Conservation (phyloP, 106 monocot genomes). For the Apostasia shenzhenica region DNA sequence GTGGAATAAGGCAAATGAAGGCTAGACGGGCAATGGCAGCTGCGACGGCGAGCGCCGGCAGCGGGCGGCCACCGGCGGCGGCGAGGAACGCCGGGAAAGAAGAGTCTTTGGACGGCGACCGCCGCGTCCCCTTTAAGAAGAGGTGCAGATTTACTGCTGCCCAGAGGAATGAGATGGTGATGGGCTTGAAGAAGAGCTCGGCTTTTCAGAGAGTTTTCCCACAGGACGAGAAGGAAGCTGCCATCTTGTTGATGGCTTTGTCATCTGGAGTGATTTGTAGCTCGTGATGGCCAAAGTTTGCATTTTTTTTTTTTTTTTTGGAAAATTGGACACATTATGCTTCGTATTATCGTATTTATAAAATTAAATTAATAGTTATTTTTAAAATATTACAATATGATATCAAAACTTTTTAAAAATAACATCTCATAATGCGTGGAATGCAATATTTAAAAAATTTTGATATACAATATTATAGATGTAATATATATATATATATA, state of each 20-base stretch:
- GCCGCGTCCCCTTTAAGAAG: slow-evolving; percentile 79
- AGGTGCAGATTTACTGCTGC: slow-evolving; percentile 48
- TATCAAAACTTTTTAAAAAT: too few relatives aligned
- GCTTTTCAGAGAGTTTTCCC: slow-evolving; percentile 45
- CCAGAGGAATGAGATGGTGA: slow-evolving; percentile 32
- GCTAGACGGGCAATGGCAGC: slow-evolving; percentile 34
- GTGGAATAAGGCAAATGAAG: slow-evolving; percentile 58
- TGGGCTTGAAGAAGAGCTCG: slow-evolving; percentile 31
- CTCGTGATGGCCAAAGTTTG: slow-evolving; percentile 18
- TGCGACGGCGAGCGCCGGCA: slow-evolving; percentile 6
- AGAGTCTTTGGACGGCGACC: slow-evolving; percentile 12
- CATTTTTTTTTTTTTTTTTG: background rate
- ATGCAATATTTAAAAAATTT: too few relatives aligned
- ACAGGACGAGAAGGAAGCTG: slow-evolving; percentile 82
- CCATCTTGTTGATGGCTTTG: slow-evolving; percentile 74
- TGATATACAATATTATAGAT: too few relatives aligned
- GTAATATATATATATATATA: too few relatives aligned
- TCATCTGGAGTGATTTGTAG: slow-evolving; percentile 50
- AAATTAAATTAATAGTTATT: too few relatives aligned
- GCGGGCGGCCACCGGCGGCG: slow-evolving; percentile 1
- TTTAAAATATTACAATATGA: too few relatives aligned
- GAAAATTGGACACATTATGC: too few relatives aligned
- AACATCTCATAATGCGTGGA: too few relatives aligned
- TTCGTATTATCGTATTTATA: too few relatives aligned
- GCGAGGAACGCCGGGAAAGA: slow-evolving; percentile 12